Conservation (phyloP, 1,284 basidiomycete genomes). For the Naganishia liquefaciens region DNA sequence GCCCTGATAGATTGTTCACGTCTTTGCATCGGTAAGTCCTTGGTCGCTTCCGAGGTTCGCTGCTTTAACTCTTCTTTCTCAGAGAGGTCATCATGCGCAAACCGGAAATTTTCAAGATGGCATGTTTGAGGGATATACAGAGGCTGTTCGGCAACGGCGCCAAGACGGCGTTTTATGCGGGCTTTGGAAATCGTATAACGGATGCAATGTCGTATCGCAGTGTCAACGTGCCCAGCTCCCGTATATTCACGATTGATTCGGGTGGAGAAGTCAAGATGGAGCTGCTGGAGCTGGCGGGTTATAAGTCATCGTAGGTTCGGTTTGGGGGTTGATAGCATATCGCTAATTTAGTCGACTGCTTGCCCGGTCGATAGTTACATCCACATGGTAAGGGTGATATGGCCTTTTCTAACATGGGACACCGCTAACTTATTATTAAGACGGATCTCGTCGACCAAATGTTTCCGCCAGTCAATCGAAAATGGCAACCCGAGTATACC, state of each 20-base stretch:
- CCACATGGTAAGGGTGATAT: slow-evolving; percentile 40
- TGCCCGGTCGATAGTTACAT: slow-evolving; percentile 43
- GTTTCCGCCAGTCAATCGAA: slow-evolving; percentile 93
- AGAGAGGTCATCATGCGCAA: slow-evolving; percentile 98
- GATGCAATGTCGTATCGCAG: slow-evolving; percentile 95
- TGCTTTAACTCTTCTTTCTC: slow-evolving; percentile 5
- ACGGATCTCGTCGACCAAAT: slow-evolving; percentile 98
- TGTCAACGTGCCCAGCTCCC: slow-evolving; percentile 89
- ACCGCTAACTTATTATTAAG: slow-evolving; percentile 72
- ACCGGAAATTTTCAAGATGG: slow-evolving; percentile 99
- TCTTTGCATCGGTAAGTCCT: slow-evolving; percentile 79
- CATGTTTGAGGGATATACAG: slow-evolving; percentile 93
- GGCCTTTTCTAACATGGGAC: slow-evolving; percentile 51
- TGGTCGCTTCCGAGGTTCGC: no score
- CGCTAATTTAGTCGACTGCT: not conserved
- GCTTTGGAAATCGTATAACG: slow-evolving; percentile 97
- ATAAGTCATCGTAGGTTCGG: slow-evolving; percentile 81
- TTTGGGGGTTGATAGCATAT: not conserved
- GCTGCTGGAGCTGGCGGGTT: slow-evolving; percentile 88
- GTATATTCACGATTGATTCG: slow-evolving; percentile 98
- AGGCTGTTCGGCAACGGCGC: slow-evolving; percentile 76
- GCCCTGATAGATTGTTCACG: slow-evolving; percentile 91
- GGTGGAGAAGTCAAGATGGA: slow-evolving; percentile 97
- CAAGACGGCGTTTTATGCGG: slow-evolving; percentile 82
- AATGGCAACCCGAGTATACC: slow-evolving; percentile 85